These are phyloP conservation scores for Elaeis oleifera DNA, from an alignment of 202 grass and related monocot species.

Conservation along the genomic window DNA sequence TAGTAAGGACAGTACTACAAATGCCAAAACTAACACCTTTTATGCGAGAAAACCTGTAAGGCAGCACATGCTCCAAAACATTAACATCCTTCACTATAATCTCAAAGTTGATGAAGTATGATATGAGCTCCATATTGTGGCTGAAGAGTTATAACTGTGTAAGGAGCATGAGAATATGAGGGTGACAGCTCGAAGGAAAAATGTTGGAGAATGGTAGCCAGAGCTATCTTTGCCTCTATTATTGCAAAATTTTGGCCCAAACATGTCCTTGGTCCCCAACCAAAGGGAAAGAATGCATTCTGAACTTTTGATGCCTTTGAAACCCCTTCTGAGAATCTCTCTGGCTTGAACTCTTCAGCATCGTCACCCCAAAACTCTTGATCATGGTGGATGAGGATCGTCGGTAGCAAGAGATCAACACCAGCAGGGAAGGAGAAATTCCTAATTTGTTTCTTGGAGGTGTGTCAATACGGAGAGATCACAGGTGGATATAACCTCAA, in stretches of 20 bases:
- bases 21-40: too few relatives aligned
- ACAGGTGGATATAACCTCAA: slow-evolving; percentile 8
- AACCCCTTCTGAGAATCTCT: slow-evolving; percentile 15
- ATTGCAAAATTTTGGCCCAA: slow-evolving; percentile 10
- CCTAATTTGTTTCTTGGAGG: not conserved
- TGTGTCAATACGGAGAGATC: not conserved
- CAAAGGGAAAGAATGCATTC: slow-evolving; percentile 9
- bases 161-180: slow-evolving; percentile 8
- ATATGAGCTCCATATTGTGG: slow-evolving; percentile 12
- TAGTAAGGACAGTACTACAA: too few relatives aligned
- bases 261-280: slow-evolving; percentile 13
- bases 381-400: slow-evolving; percentile 1
- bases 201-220: slow-evolving; percentile 7
- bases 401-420: slow-evolving; percentile 2
- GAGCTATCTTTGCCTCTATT: slow-evolving; percentile 9
- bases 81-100: not conserved
- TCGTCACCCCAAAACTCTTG: slow-evolving; percentile 5
- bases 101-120: slow-evolving; percentile 4
- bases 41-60: too few relatives aligned
- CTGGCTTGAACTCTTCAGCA: slow-evolving; percentile 1
- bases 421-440: slow-evolving; percentile 1
- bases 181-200: slow-evolving; percentile 7
- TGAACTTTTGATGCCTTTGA: not conserved
- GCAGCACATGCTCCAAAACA: too few relatives aligned
- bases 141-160: slow-evolving; percentile 3